These are phyloP conservation scores for Naganishia vaughanmartiniae DNA, from an alignment of 768 basidiomycete genomes.

Conservation along the genomic window DNA sequence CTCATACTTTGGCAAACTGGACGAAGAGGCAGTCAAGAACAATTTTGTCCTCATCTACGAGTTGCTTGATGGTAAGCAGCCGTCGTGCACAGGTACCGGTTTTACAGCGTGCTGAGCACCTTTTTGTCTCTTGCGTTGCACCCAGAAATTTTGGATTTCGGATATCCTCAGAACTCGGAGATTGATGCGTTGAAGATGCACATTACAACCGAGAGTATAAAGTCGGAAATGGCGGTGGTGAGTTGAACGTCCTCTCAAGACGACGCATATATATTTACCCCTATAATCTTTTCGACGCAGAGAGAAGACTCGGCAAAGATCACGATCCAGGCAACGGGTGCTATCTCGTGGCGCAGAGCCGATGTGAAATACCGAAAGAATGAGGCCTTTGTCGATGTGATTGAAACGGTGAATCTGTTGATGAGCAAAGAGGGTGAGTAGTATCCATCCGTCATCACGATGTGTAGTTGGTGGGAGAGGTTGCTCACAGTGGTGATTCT, in stretches of 20 bases:
- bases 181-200: conserved; percentile 95
- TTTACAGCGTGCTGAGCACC: not conserved
- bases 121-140: not conserved
- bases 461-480: not conserved
- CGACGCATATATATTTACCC: not conserved
- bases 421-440: conserved; percentile 91
- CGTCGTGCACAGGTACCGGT: too few species aligned
- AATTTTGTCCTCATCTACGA: conserved; percentile 99
- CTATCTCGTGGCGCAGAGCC: conserved; percentile 88
- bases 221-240: conserved; percentile 79
- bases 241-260: conserved; percentile 38
- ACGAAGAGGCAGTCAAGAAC: conserved; percentile 97
- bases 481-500: not conserved
- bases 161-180: conserved; percentile 98
- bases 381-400: conserved; percentile 99
- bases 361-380: conserved; percentile 99
- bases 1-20: conserved; percentile 96
- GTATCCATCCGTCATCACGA: not conserved
- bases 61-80: conserved; percentile 79
- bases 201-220: conserved; percentile 95
- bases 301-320: conserved; percentile 93
- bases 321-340: conserved; percentile 93
- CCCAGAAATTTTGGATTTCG: conserved; percentile 96
- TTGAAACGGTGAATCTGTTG: conserved; percentile 90
- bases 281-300: conserved; percentile 53